Percentiles rank a stretch among this genome's conserved stretches.
phyloP scores from a whole-genome alignment of 2,329 filamentous ascomycete genomes.

The Emydomyces testavorans region DNA sequence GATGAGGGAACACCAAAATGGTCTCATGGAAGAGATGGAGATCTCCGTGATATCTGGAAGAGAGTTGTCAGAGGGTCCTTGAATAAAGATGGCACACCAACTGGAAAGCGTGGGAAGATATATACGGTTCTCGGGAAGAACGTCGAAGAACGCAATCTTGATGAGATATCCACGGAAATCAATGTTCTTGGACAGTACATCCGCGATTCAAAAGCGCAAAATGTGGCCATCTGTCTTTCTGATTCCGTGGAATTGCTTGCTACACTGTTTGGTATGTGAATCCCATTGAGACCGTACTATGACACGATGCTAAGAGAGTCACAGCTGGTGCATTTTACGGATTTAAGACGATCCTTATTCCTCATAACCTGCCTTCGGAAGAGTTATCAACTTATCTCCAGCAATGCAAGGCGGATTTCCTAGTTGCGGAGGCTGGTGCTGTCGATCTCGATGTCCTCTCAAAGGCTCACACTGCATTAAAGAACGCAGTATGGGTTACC shows the following conservation, averaged over 20 bases:
- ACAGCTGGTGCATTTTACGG: slow-evolving; percentile 78
- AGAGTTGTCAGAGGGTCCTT: slow-evolving; percentile 54
- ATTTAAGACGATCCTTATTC: slow-evolving; percentile 71
- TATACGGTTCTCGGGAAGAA: slow-evolving; percentile 68
- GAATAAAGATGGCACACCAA: slow-evolving; percentile 50
- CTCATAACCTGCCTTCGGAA: slow-evolving; percentile 63
- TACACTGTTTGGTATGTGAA: slow-evolving; percentile 55
- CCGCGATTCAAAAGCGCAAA: slow-evolving; percentile 55
- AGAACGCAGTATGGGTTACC: slow-evolving; percentile 80
- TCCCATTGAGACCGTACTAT: background rate
- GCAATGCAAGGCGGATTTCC: slow-evolving; percentile 61
- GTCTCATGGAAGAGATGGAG: slow-evolving; percentile 71
- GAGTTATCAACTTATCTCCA: slow-evolving; percentile 60
- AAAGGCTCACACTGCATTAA: slow-evolving; percentile 57
- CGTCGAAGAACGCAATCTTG: slow-evolving; percentile 58
- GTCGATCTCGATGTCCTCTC: slow-evolving; percentile 66
- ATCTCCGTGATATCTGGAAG: slow-evolving; percentile 84
- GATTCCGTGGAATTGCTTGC: slow-evolving; percentile 84
- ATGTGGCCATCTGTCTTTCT: slow-evolving; percentile 79
- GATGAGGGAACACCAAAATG: slow-evolving; percentile 70
- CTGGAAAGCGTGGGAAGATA: slow-evolving; percentile 55
- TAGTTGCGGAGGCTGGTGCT: slow-evolving; percentile 77
- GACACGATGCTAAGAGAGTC: slow-evolving; percentile 4
- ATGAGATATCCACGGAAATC: slow-evolving; percentile 72
- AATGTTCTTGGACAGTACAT: slow-evolving; percentile 72